Percentiles rank a stretch among this genome's conserved stretches.
These are phyloP conservation scores for Lonicera japonica DNA, from an alignment of 129 eudicot species.

Conservation along the genomic window DNA sequence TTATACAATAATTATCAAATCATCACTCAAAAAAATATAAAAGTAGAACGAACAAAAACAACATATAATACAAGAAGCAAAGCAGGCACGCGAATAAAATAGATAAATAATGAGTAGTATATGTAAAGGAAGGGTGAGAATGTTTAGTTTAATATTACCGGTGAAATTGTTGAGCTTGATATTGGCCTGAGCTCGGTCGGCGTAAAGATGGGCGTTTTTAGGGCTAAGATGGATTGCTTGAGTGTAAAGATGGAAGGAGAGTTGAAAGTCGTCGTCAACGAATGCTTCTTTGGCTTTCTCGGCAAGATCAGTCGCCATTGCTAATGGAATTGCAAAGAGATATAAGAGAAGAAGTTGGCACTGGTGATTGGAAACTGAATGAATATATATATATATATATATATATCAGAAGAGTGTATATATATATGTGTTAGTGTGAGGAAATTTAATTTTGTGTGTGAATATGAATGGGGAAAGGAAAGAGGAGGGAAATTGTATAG, in stretches of 20 bases:
- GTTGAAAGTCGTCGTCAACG: slow-evolving; percentile 82
- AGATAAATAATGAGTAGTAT: no score
- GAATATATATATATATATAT: neutral
- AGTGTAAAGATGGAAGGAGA: slow-evolving; percentile 68
- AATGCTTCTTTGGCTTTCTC: slow-evolving; percentile 64
- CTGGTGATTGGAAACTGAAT: neutral
- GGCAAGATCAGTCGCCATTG: slow-evolving; percentile 68
- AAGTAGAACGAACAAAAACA: no score
- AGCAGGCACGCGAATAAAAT: no score
- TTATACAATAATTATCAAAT: no score
- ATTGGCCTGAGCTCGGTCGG: slow-evolving; percentile 83
- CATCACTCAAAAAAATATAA: no score
- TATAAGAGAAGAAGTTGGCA: neutral
- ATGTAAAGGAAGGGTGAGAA: no score
- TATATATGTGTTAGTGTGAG: no score
- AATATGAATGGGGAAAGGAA: slow-evolving; percentile 2
- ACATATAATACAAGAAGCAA: no score
- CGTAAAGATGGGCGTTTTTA: slow-evolving; percentile 38
- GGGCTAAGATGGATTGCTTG: slow-evolving; percentile 63
- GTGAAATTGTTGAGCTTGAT: slow-evolving; percentile 62
- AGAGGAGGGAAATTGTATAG: neutral
- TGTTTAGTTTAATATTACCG: no score
- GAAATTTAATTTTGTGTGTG: neutral
- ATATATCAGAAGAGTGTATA: neutral
- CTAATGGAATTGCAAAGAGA: neutral